Conservation (phyloP, 495 filamentous ascomycete genomes). For the Daldinia childiae region DNA sequence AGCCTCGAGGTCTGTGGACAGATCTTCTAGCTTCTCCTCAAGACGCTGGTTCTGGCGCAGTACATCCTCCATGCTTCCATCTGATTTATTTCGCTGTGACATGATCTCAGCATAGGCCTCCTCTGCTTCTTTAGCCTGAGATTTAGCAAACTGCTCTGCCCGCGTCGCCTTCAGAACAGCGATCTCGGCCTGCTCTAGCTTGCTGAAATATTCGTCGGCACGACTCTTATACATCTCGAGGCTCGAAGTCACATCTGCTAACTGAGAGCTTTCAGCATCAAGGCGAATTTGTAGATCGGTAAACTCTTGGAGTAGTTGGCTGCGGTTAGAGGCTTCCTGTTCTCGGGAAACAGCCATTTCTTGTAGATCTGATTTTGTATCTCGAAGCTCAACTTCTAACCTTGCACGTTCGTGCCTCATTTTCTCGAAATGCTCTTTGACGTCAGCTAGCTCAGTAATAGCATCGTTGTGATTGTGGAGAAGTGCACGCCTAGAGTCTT, state of each 20-base stretch:
- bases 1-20: slow-evolving; percentile 86
- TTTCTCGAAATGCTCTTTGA: slow-evolving; percentile 86
- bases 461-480: slow-evolving; percentile 86
- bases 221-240: slow-evolving; percentile 90
- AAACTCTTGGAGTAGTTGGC: slow-evolving; percentile 90
- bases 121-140: slow-evolving; percentile 87
- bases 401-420: slow-evolving; percentile 79
- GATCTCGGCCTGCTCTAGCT: slow-evolving; percentile 96
- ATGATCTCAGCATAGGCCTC: slow-evolving; percentile 90
- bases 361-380: slow-evolving; percentile 82
- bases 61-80: slow-evolving; percentile 86
- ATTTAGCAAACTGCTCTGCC: slow-evolving; percentile 92
- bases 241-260: slow-evolving; percentile 83
- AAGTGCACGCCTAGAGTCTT: slow-evolving; percentile 83
- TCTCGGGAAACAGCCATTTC: slow-evolving; percentile 80
- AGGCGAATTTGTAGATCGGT: slow-evolving; percentile 93
- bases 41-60: slow-evolving; percentile 87
- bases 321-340: slow-evolving; percentile 83
- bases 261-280: slow-evolving; percentile 86
- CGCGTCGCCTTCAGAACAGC: slow-evolving; percentile 90
- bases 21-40: slow-evolving; percentile 91
- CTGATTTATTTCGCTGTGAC: slow-evolving; percentile 91
- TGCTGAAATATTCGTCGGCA: slow-evolving; percentile 96
- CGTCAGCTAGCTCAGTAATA: slow-evolving; percentile 82
- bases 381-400: slow-evolving; percentile 89